Percentiles rank a stretch among this genome's conserved stretches.
phyloP scores from a whole-genome alignment of 2,329 filamentous ascomycete species.

The Exserohilum turcica region DNA sequence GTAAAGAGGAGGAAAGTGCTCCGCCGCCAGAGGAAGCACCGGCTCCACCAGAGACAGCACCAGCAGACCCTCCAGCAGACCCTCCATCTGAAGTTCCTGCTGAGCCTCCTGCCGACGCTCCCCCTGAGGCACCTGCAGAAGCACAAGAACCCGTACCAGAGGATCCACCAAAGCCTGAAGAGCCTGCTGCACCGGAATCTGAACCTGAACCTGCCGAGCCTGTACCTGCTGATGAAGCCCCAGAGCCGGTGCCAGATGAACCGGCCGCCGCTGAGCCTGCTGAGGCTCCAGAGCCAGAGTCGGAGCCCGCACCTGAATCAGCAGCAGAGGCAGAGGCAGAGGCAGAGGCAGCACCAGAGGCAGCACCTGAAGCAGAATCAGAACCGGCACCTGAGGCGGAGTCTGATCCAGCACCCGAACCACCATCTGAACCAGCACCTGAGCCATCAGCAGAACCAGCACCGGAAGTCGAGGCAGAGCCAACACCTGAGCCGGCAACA shows the following conservation, averaged over 20 bases:
- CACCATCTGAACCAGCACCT: background rate
- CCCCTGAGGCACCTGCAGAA: too few relatives aligned
- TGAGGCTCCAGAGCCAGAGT: background rate
- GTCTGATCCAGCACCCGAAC: background rate
- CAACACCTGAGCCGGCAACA: background rate
- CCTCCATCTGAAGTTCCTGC: too few relatives aligned
- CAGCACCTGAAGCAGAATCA: background rate
- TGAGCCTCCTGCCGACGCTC: too few relatives aligned
- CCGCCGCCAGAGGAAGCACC: background rate
- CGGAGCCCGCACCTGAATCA: background rate
- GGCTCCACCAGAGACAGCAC: background rate
- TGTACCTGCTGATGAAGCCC: background rate
- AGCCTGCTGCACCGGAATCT: background rate
- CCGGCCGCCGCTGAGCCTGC: background rate
- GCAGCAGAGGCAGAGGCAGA: background rate
- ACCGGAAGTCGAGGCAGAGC: background rate
- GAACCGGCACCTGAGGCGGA: background rate
- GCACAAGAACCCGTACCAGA: too few relatives aligned
- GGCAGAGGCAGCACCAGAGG: background rate
- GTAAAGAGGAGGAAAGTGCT: background rate
- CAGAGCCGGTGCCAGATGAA: background rate
- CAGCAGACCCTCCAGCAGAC: constrained; percentile 3
- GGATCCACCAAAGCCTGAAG: too few relatives aligned
- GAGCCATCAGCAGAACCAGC: background rate
- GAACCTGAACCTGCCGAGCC: background rate